These are phyloP conservation scores for Cyberlindnera misumaiensis DNA, from an alignment of 805 yeast species.

Conservation along the genomic window DNA sequence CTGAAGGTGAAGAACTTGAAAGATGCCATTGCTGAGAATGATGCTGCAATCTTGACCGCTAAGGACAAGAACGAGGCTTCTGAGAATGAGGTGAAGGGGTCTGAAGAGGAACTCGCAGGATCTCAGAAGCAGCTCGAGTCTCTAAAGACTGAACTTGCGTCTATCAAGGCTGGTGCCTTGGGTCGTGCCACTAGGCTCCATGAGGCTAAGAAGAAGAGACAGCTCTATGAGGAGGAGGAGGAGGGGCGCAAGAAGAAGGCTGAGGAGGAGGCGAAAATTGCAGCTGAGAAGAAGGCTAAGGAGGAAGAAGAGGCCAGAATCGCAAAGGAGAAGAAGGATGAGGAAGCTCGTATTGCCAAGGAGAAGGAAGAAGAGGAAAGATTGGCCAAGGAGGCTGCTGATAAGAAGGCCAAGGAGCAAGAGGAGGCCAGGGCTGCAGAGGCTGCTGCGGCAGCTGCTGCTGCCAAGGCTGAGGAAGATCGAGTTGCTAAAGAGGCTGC, in stretches of 20 bases:
- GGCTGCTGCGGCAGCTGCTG: constrained; percentile 6
- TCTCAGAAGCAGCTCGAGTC: constrained; percentile 13
- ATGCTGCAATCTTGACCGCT: constrained; percentile 11
- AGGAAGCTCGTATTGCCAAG: constrained; percentile 7
- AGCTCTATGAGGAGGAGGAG: constrained; percentile 13
- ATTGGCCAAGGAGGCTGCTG: constrained; percentile 6
- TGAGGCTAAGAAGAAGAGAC: constrained; percentile 20
- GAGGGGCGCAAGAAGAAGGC: constrained; percentile 10
- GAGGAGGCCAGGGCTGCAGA: not conserved
- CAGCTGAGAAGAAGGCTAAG: constrained; percentile 7
- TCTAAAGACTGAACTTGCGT: constrained; percentile 16
- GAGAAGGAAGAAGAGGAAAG: constrained; percentile 7
- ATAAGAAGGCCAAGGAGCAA: constrained; percentile 5
- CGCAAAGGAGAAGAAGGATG: constrained; percentile 10
- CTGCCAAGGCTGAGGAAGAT: constrained; percentile 6
- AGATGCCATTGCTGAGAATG: constrained; percentile 16
- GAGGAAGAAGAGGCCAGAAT: constrained; percentile 7
- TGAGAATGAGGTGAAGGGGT: constrained; percentile 6
- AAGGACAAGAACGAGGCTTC: constrained; percentile 11
- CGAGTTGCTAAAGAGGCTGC: constrained; percentile 4
- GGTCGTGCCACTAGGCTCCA: constrained; percentile 18
- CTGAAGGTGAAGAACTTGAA: constrained; percentile 14
- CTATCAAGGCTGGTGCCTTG: constrained; percentile 15
- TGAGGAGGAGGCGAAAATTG: constrained; percentile 10
- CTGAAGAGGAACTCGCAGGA: constrained; percentile 13